Conservation (phyloP, 2,329 filamentous ascomycete genomes). For the Ceratocystis diversiconidia region DNA sequence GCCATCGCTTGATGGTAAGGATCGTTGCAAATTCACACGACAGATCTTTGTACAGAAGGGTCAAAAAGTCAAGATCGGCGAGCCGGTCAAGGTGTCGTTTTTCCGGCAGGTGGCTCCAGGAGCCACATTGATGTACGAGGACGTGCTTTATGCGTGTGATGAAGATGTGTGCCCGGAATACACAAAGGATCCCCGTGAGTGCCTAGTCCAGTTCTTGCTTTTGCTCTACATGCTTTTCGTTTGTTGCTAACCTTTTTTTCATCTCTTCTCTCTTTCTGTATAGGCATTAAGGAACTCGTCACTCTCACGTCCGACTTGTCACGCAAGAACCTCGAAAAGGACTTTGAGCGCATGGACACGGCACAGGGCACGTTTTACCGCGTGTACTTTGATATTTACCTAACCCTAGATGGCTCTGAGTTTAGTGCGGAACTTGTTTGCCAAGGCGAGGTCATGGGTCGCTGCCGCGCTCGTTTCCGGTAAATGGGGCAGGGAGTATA, state of each 20-base stretch:
- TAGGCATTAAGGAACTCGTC: constrained; percentile 97
- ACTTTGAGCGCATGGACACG: constrained; percentile 98
- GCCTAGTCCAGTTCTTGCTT: background rate
- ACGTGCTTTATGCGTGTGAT: constrained; percentile 93
- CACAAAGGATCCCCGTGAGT: constrained; percentile 97
- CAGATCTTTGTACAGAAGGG: constrained; percentile 99
- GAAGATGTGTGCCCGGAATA: constrained; percentile 98
- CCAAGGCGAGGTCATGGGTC: constrained; percentile 97
- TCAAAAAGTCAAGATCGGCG: constrained; percentile 96
- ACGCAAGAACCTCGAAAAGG: constrained; percentile 96
- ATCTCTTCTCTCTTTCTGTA: background rate
- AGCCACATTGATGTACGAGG: constrained; percentile 97
- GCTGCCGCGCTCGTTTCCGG: constrained; percentile 80
- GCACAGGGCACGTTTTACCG: constrained; percentile 93
- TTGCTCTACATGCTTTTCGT: too few relatives aligned
- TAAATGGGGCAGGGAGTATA: constrained; percentile 25
- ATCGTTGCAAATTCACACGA: constrained; percentile 94
- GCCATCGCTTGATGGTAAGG: constrained; percentile 88
- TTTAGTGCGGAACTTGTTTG: constrained; percentile 98
- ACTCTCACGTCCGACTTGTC: constrained; percentile 94
- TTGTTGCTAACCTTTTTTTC: background rate
- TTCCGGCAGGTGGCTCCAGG: constrained; percentile 96
- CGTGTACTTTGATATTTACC: constrained; percentile 65
- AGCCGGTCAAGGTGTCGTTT: constrained; percentile 96
- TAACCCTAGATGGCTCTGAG: constrained; percentile 91